Base-by-base conservation (phyloP, 176 grass and related monocot species). In the Rhipidocladum racemiflorum region DNA sequence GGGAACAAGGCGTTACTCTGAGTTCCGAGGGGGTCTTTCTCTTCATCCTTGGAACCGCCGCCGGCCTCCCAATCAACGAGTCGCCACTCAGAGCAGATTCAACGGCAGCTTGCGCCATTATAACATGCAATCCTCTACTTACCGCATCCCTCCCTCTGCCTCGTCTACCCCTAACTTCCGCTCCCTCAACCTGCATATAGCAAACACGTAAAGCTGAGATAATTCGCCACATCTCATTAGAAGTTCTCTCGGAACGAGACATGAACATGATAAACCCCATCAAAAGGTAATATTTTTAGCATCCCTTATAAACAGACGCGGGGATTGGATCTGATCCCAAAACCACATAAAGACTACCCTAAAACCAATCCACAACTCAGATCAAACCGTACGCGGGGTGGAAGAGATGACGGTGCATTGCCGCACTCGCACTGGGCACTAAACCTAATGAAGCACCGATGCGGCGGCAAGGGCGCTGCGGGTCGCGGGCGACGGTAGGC, bases 1-100 rank as follows among this genome's bases (percentile, higher is more conserved):
- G 25, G 16, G n/a, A 25, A 10, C 27, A 48, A 65, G 44, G 30
- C 21, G 34, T 91, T 88, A 94, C 94, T 49, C 94, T 88, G 7
- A 97, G 87, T 49, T 97, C 87, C 0, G 87, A 97, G 24, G 94
- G 94, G 0, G 94, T 97, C 89, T 97, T 97, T 74, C 94, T 85
- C 88, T 97, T 97, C 87, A 90, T 91, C 65, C 80, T 90, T 10
- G 68, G 78, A 66, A 70, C 61, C 50, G 30, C 59, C 8, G 39
- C 21, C 0, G 66, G 17, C 81, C 74, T 90, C 86, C 88, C 84
- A 25, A 92, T 84, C 42, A 84, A 32, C 1, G 76, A 86, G 8
- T 61, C 76, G 56, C 64, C 56, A 68, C 70, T 81, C 28, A 74
- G 67, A 64, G 87, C 72, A 7, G 87, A 80, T 44, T 92, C 83